Conservation (phyloP, 352 stramenopile genomes). For the Phytopythium chamaehyphon region DNA sequence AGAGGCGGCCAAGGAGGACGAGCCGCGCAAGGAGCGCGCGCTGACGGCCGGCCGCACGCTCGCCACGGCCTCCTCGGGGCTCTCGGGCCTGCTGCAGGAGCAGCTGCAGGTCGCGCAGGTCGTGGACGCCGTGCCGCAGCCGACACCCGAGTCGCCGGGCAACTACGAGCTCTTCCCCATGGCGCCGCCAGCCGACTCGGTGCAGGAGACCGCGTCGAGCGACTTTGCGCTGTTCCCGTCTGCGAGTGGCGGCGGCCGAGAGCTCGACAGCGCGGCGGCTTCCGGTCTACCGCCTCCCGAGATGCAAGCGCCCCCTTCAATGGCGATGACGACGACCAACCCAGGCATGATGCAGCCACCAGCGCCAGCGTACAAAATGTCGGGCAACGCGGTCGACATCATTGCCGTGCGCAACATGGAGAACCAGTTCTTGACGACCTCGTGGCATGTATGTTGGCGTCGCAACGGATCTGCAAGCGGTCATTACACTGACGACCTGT, state of each 20-base stretch:
- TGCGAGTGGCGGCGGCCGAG: not conserved
- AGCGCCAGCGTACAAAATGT: slow-evolving; percentile 55
- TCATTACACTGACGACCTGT: not conserved
- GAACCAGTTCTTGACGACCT: slow-evolving; percentile 56
- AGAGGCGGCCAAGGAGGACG: slow-evolving; percentile 1
- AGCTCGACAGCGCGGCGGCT: not conserved
- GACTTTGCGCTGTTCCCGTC: slow-evolving; percentile 30
- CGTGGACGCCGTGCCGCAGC: not conserved
- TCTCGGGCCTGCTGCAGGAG: slow-evolving; percentile 3
- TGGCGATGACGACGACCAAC: slow-evolving; percentile 3
- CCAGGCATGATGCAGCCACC: slow-evolving; percentile 7
- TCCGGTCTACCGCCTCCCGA: no score
- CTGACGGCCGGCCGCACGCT: slow-evolving; percentile 1
- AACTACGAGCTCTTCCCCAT: slow-evolving; percentile 43
- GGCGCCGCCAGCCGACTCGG: slow-evolving; percentile 10
- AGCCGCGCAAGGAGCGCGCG: slow-evolving; percentile 3
- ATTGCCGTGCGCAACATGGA: slow-evolving; percentile 64
- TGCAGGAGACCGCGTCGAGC: slow-evolving; percentile 4
- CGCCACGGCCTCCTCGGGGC: slow-evolving; percentile 1
- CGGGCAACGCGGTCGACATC: slow-evolving; percentile 77
- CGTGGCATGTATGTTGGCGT: slow-evolving; percentile 54
- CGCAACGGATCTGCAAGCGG: not conserved
- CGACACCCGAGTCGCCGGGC: slow-evolving; percentile 12
- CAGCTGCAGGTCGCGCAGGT: slow-evolving; percentile 4
- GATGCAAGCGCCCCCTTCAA: not conserved